Evolutionary conservation across 2,329 filamentous ascomycete species (phyloP).

Genomic region (Alternaria gaisen): DNA sequence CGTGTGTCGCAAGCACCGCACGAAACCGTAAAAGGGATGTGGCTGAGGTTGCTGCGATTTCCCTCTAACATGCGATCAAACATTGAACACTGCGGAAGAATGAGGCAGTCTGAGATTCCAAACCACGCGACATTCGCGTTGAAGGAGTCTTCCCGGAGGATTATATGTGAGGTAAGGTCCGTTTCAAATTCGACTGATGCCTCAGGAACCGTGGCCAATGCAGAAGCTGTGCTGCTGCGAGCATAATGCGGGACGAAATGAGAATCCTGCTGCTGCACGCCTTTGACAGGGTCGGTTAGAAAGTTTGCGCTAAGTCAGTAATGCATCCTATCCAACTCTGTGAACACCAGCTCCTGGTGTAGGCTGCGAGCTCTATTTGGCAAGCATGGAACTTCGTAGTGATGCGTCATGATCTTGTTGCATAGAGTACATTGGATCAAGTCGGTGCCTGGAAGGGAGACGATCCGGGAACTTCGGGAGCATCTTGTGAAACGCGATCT

Average conservation of each 20-base stretch:
- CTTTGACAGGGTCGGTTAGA: neutral
- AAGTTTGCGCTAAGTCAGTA: slow-evolving; percentile 1
- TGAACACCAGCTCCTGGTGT: neutral
- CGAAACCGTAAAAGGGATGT: too few relatives aligned
- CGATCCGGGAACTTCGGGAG: neutral
- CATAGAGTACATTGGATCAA: neutral
- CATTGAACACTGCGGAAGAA: neutral
- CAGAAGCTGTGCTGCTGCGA: neutral
- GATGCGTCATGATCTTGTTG: neutral
- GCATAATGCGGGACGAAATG: neutral
- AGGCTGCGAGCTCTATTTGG: neutral
- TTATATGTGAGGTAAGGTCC: neutral
- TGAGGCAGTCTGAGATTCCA: neutral
- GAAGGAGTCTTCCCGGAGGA: neutral
- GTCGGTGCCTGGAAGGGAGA: neutral
- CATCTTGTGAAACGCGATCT: neutral
- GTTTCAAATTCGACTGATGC: neutral
- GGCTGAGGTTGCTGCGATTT: neutral
- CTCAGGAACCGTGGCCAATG: neutral
- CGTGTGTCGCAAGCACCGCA: neutral
- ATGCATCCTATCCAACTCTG: neutral
- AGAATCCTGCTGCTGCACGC: neutral
- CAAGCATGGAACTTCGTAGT: neutral
- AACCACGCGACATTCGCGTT: neutral
- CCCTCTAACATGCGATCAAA: neutral